These are phyloP conservation scores for Ensete glaucum DNA, from an alignment of 176 grass and related monocot genomes.

Conservation along the genomic window DNA sequence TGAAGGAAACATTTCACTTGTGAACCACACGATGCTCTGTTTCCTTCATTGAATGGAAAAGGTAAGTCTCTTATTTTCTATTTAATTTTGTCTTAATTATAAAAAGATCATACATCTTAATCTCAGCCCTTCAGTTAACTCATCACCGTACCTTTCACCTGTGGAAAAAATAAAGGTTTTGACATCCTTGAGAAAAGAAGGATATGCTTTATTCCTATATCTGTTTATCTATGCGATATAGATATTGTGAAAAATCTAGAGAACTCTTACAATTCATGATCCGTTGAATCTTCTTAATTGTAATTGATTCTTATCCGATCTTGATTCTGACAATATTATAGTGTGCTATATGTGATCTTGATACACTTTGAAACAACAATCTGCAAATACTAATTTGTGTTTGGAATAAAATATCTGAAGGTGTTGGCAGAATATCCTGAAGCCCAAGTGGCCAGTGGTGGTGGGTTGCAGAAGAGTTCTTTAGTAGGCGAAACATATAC, in stretches of 20 bases:
- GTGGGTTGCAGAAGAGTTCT: slow-evolving; percentile 35
- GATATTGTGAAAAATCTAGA: neutral
- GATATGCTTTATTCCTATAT: too few relatives aligned
- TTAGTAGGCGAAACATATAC: slow-evolving; percentile 48
- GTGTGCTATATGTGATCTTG: neutral
- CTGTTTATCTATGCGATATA: neutral
- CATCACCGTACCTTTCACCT: too few relatives aligned
- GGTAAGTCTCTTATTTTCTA: too few relatives aligned
- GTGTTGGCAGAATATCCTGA: slow-evolving; percentile 77
- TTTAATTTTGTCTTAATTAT: too few relatives aligned
- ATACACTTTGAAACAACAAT: neutral
- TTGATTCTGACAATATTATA: neutral
- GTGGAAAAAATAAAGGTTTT: too few relatives aligned
- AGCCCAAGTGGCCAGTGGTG: slow-evolving; percentile 25
- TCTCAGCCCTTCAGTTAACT: too few relatives aligned
- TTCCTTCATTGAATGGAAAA: too few relatives aligned
- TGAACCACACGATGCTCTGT: too few relatives aligned
- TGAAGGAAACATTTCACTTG: too few relatives aligned
- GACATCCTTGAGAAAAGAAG: too few relatives aligned
- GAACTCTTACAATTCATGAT: neutral
- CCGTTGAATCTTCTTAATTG: too few relatives aligned
- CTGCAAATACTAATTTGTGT: slow-evolving; percentile 13
- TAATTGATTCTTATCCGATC: neutral
- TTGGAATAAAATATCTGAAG: slow-evolving; percentile 32
- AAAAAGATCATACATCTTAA: too few relatives aligned